Percentiles rank a stretch among this genome's conserved stretches.
Evolutionary conservation across 106 monocot species (phyloP).

Genomic region (Acanthochlamys bracteata): DNA sequence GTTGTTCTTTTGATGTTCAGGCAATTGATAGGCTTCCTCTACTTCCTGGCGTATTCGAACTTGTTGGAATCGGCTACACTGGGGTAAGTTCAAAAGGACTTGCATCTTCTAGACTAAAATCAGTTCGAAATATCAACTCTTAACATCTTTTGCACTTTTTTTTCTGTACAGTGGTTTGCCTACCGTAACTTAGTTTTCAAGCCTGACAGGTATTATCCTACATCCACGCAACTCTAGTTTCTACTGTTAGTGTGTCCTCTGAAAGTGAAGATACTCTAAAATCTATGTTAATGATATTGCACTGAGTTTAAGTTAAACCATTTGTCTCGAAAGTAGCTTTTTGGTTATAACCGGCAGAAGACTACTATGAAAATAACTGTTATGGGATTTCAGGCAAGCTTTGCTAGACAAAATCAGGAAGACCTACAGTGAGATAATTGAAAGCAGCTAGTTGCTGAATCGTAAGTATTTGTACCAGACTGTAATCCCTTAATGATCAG

Average conservation of each 20-base stretch:
- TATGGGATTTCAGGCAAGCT: conserved; percentile 38
- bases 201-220: conserved; percentile 48
- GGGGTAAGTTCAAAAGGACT: conserved; percentile 43
- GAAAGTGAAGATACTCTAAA: not conserved
- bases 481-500: not conserved
- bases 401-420: conserved; percentile 42
- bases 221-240: not conserved
- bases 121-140: not conserved
- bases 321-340: too few relatives aligned
- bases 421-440: conserved; percentile 46
- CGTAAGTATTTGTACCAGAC: not conserved
- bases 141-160: not conserved
- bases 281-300: not conserved
- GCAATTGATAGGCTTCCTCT: conserved; percentile 95
- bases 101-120: not conserved
- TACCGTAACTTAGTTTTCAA: conserved; percentile 58
- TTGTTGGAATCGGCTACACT: conserved; percentile 85
- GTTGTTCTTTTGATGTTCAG: conserved; percentile 25
- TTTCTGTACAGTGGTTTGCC: conserved; percentile 67
- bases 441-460: conserved; percentile 23
- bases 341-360: too few relatives aligned
- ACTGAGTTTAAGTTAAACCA: too few relatives aligned
- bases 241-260: not conserved
- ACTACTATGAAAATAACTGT: not conserved
- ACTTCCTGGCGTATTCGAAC: conserved; percentile 74